phyloP scores from a whole-genome alignment of 2,329 filamentous ascomycete genomes.

The Stagonosporopsis cucurbitacearum region DNA sequence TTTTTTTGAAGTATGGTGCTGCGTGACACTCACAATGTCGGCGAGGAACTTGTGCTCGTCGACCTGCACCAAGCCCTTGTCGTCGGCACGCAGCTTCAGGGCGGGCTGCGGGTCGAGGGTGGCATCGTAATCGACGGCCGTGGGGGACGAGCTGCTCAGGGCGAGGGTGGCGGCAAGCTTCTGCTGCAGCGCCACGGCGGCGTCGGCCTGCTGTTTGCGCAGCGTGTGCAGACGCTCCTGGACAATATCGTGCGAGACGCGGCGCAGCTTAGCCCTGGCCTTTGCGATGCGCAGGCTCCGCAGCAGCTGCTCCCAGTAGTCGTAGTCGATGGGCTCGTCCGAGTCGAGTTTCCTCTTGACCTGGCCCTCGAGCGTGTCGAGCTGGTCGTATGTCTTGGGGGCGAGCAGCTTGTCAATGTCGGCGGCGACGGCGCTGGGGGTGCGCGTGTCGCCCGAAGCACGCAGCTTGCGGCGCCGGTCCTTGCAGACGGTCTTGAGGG shows the following conservation, averaged over 20 bases:
- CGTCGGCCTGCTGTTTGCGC: slow-evolving; percentile 70
- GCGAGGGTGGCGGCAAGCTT: slow-evolving; percentile 60
- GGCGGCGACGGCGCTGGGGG: slow-evolving; percentile 79
- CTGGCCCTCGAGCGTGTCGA: slow-evolving; percentile 86
- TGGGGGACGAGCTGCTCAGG: slow-evolving; percentile 26
- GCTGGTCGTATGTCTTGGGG: slow-evolving; percentile 83
- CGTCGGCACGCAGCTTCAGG: slow-evolving; percentile 68
- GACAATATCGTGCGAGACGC: slow-evolving; percentile 77
- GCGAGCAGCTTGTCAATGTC: slow-evolving; percentile 88
- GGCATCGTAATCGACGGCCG: slow-evolving; percentile 43
- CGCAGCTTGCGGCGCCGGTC: slow-evolving; percentile 73
- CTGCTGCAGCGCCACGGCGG: slow-evolving; percentile 63
- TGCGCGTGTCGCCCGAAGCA: slow-evolving; percentile 71
- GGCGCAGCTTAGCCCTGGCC: slow-evolving; percentile 81
- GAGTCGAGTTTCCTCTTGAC: slow-evolving; percentile 85
- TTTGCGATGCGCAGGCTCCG: slow-evolving; percentile 88
- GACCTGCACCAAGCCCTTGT: slow-evolving; percentile 65
- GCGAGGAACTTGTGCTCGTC: slow-evolving; percentile 66
- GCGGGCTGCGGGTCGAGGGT: slow-evolving; percentile 69
- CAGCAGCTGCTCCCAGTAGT: slow-evolving; percentile 96
- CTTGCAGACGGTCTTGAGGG: slow-evolving; percentile 81
- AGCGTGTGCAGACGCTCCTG: slow-evolving; percentile 71
- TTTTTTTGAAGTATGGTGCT: too few species aligned
- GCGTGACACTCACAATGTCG: slow-evolving; percentile 55
- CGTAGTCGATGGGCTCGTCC: slow-evolving; percentile 90